phyloP scores from a whole-genome alignment of 306 rosid genomes.

The Vigna nakashimae region DNA sequence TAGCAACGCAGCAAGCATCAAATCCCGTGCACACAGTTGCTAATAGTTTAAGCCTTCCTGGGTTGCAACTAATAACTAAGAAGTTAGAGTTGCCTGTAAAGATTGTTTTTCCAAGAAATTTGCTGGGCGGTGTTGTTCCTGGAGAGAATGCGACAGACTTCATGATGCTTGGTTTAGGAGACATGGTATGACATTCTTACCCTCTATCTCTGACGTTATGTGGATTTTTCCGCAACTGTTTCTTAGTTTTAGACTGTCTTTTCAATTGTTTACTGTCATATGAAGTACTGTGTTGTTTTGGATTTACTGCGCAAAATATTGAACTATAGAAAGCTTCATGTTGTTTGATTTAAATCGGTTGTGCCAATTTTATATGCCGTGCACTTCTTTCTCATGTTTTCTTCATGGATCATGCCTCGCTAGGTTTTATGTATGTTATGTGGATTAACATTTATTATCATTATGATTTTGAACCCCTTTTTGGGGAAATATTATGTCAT shows the following conservation, averaged over 20 bases:
- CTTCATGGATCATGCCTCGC: slow-evolving; percentile 21
- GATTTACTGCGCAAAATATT: background rate
- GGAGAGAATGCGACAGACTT: slow-evolving; percentile 78
- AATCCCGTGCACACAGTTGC: slow-evolving; percentile 98
- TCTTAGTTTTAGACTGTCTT: slow-evolving; percentile 4
- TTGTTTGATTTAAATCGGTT: slow-evolving; percentile 24
- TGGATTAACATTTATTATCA: slow-evolving; percentile 5
- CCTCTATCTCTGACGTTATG: slow-evolving; percentile 11
- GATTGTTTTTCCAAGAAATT: slow-evolving; percentile 94
- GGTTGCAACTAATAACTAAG: slow-evolving; percentile 88
- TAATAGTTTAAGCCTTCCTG: slow-evolving; percentile 95
- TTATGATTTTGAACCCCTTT: slow-evolving; percentile 24
- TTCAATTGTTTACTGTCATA: slow-evolving; percentile 32
- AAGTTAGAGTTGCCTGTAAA: slow-evolving; percentile 97
- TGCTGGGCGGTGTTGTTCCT: slow-evolving; percentile 80
- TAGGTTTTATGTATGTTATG: slow-evolving; percentile 12
- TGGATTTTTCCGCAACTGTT: slow-evolving; percentile 3
- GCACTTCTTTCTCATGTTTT: slow-evolving; percentile 32
- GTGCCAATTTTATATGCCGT: slow-evolving; percentile 1
- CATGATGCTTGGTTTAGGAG: slow-evolving; percentile 99
- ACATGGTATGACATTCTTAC: slow-evolving; percentile 72
- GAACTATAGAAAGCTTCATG: slow-evolving; percentile 25
- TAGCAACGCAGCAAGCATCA: slow-evolving; percentile 94
- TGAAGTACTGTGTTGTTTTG: slow-evolving; percentile 29
- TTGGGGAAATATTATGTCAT: background rate